Base-by-base conservation (phyloP, 2,329 filamentous ascomycete species). In the Coniochaeta sp. region DNA sequence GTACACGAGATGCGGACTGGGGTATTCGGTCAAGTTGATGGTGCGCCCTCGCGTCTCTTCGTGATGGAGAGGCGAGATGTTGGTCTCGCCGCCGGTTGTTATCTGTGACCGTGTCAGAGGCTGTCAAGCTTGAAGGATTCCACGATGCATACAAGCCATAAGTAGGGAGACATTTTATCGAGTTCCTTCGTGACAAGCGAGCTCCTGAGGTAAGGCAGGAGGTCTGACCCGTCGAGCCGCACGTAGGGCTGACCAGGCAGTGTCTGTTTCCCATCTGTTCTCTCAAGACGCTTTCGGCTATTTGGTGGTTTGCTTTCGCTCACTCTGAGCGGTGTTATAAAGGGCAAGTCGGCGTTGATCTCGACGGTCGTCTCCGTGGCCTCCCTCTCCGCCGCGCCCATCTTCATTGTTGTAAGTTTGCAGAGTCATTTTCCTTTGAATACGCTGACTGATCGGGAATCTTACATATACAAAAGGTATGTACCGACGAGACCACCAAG, bases 1-100 rank as follows among this genome's bases (percentile, higher is more conserved):
- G 38, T 40, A 50, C 1, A 53, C 22, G 3, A 45, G 35, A 33
- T 53, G 52, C 27, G 51, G 48, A 32, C 30, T 9, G 30, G 30
- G 30, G 30, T 32, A 8, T 32, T 32, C 46, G 20, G 46, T 48
- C 6, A 48, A 22, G 26, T 30, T 6, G 26, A 48, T 31, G 7
- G 24, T n/a, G 46, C 46, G 46, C 7, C 46, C 26, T 9, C 27
- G 22, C 7, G 27, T 27, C 18, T 5, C 28, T 31, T 48, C 24
- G 20, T 31, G 46, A 20, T 48, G 46, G 24, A 48, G 26, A 8
- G 46, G 46, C 46, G 48, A 35, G 30, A 50, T 40, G 16, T 14
- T 20, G 31, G 12, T 5, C 31, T 33, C 31, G 12, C 31, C 31
- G 31, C 31, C 12, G 5, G 31, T 14, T 33, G 31, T 33, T 6